These are phyloP conservation scores for Xylaria palmicola DNA, from an alignment of 495 filamentous ascomycete genomes.

Conservation along the genomic window DNA sequence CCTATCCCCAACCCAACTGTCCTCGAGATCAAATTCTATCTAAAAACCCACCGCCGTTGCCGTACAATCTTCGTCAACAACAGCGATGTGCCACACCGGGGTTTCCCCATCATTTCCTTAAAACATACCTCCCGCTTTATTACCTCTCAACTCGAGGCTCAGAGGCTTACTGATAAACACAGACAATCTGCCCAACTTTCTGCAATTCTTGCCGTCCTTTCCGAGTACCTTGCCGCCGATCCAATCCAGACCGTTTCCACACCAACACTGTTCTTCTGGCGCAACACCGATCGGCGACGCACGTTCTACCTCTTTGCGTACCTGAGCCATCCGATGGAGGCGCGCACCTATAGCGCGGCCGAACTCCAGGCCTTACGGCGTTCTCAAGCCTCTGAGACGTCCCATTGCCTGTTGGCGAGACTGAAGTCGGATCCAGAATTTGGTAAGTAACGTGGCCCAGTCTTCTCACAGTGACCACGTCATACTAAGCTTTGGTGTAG, in stretches of 20 bases:
- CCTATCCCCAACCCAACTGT: conserved; percentile 3
- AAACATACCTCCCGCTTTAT: conserved; percentile 25
- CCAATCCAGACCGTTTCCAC: conserved; percentile 6
- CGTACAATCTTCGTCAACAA: conserved; percentile 2
- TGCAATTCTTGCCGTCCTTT: conserved; percentile 25
- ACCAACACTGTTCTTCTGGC: conserved; percentile 34
- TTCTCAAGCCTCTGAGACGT: neutral
- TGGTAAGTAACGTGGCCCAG: conserved; percentile 25
- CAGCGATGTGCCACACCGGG: neutral
- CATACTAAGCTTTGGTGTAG: conserved; percentile 10
- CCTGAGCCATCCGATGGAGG: conserved; percentile 32
- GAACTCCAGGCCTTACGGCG: conserved; percentile 39
- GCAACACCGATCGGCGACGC: conserved; percentile 20
- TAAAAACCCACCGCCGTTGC: conserved; percentile 10
- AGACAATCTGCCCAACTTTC: conserved; percentile 21
- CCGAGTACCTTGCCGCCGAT: conserved; percentile 13
- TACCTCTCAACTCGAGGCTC: conserved; percentile 36
- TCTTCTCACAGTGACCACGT: neutral
- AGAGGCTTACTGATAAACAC: conserved; percentile 29
- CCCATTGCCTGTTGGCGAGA: conserved; percentile 8
- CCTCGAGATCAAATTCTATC: conserved; percentile 15
- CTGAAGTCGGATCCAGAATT: conserved; percentile 33
- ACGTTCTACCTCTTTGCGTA: conserved; percentile 36
- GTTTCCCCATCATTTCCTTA: neutral
- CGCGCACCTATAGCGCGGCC: conserved; percentile 32